Conservation (phyloP, 2,329 filamentous ascomycete genomes). For the Neonectria hederae region DNA sequence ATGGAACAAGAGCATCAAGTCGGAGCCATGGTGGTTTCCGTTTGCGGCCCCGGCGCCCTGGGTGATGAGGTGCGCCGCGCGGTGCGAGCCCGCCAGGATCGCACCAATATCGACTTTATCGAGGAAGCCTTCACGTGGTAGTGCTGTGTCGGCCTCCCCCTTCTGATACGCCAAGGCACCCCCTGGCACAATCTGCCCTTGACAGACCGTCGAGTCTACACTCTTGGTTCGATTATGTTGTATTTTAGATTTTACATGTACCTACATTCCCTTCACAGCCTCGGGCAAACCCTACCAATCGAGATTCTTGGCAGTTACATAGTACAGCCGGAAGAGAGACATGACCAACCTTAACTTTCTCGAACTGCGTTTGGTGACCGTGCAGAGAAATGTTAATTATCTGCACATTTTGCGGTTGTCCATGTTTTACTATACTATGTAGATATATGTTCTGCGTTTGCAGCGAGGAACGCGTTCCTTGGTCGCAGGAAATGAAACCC, state of each 20-base stretch:
- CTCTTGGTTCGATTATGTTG: conserved; percentile 13
- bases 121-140: conserved; percentile 79
- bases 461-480: background rate
- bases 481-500: background rate
- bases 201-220: background rate
- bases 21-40: conserved; percentile 77
- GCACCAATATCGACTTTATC: conserved; percentile 77
- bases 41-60: conserved; percentile 78
- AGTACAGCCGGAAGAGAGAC: conserved; percentile 3
- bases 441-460: background rate
- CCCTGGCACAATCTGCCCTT: background rate
- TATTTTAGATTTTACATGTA: conserved; percentile 22
- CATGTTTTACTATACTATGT: no score
- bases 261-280: conserved; percentile 21
- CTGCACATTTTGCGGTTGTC: background rate
- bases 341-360: background rate
- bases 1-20: conserved; percentile 80
- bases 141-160: background rate
- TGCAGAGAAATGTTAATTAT: background rate
- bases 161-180: background rate
- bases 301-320: conserved; percentile 8
- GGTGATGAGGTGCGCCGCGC: conserved; percentile 78
- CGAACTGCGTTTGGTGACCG: background rate
- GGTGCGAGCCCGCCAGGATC: conserved; percentile 70
- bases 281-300: conserved; percentile 1